Evolutionary conservation across 176 grass and related monocot species (phyloP).

Genomic region (Triticum turgidum): DNA sequence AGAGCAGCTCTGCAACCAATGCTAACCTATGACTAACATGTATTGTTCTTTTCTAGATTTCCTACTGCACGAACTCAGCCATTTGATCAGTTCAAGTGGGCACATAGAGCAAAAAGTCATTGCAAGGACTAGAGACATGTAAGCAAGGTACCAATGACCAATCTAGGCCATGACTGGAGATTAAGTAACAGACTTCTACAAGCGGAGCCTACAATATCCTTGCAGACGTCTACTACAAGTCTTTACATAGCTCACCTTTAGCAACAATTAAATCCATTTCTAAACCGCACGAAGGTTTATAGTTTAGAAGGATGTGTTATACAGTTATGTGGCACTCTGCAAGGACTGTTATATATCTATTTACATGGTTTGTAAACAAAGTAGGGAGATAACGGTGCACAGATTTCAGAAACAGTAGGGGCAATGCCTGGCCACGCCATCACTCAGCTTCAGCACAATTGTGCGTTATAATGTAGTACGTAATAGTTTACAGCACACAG

Average conservation of each 20-base stretch:
- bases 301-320: neutral
- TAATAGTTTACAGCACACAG: neutral
- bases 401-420: no score
- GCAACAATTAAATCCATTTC: neutral
- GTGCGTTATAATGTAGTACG: neutral
- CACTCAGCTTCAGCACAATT: neutral
- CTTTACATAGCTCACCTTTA: neutral
- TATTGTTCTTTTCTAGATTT: neutral
- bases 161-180: no score
- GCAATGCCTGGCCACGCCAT: neutral
- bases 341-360: no score
- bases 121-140: neutral
- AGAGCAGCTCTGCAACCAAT: neutral
- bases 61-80: neutral
- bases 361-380: no score
- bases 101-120: neutral
- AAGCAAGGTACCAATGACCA: neutral
- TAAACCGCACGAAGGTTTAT: neutral
- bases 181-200: no score
- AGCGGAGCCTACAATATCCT: no score
- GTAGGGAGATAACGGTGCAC: no score
- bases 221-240: neutral
- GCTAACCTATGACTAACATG: neutral
- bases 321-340: neutral
- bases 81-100: neutral